Evolutionary conservation across 2,329 filamentous ascomycete genomes (phyloP), one percentile per base, ranked within the genome.

Genomic region (Aspergillus ustus): DNA sequence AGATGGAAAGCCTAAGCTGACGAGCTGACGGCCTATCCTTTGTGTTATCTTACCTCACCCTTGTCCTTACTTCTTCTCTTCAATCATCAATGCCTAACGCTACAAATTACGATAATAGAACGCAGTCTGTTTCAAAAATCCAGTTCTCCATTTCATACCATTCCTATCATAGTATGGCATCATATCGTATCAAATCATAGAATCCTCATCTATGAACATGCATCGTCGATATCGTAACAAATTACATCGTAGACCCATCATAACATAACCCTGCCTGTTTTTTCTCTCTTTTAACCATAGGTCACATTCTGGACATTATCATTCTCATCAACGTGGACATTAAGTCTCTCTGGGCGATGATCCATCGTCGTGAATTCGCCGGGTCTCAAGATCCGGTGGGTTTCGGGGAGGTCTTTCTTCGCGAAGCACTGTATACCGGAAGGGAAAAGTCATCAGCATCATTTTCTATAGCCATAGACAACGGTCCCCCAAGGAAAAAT

Each of bases 1-100:
- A 80, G 83, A 66, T 86, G 83, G 83, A 83, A 83, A 70, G 65
- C 68, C 25, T 64, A 52, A 37, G 70, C 25, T 25, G 25, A 25
- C 70, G 66, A 64, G 57, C 40, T 9, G 40, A n/a, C 3, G 11
- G 2, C 25, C 34, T 49, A 19, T 20, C 4, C 2, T 8, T 9
- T 17, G 45, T 28, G 7, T 49, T 28, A 11, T 54, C 17, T 25
- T 44, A 25, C 34, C 25, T 19, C 7, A 37, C 11, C 20, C 25
- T 45, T 28, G 22, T 28, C 25, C 22, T 22, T 37, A 25, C 20
- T 25, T 48, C 43, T 34, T 31, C 34, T 56, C 31, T n/a, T 34
- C 48, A 15, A 28, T 29, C 28, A 46, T 46, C 44, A 7, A 40
- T 28, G 19, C 15, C 9, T 37, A 43, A 19, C 15, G n/a, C 37